Base-by-base conservation (phyloP, 352 stramenopile species). In the Pythium diclinum region DNA sequence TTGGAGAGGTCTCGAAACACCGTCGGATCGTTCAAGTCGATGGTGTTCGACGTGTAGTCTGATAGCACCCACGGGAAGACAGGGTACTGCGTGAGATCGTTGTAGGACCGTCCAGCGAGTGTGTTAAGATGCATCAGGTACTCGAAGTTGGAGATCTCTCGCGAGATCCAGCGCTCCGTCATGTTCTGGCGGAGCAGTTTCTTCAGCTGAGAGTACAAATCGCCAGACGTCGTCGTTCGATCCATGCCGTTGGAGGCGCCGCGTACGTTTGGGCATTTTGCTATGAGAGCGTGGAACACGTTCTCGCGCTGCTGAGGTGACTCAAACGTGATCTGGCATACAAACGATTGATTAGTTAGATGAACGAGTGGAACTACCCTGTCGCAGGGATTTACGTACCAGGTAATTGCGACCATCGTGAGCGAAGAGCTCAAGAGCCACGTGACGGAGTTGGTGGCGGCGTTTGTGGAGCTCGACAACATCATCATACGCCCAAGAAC, bases 51-150 rank as follows among this genome's bases (percentile, higher is more conserved):
- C 3, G 74, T 88, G 72, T 99, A 99, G 75, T 99, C 96, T 1
- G 88, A 83, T 8, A 99, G 64, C 3, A 99, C 83, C 97, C 97
- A 99, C 16, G 97, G 97, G 66, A 99, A 99, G 6, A 99, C 95
- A 25, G 97, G 97, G 69, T 99, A 99, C 69, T 99, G 97, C 61
- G 92, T 98, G 7, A 99, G 88, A 54, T 99, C 96, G 77, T 98
- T 98, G 76, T 98, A 99, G 52, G 88, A 98, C n/a, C 97, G 71
- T 8, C 97, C 97, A 3, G 95, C 96, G 23, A 98, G 79, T 5
- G 94, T 97, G 73, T 99, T 99, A 34, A 99, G 81, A 65, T 98
- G 88, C 71, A 98, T 96, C 25, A 99, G 76, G 67, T 99, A 99
- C 56, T 98, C 97, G 63, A 98, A 99, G 46, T 92, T 93, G 9